These are phyloP conservation scores for Eucalyptus pauciflora DNA, from an alignment of 345 rosid species.

Conservation along the genomic window DNA sequence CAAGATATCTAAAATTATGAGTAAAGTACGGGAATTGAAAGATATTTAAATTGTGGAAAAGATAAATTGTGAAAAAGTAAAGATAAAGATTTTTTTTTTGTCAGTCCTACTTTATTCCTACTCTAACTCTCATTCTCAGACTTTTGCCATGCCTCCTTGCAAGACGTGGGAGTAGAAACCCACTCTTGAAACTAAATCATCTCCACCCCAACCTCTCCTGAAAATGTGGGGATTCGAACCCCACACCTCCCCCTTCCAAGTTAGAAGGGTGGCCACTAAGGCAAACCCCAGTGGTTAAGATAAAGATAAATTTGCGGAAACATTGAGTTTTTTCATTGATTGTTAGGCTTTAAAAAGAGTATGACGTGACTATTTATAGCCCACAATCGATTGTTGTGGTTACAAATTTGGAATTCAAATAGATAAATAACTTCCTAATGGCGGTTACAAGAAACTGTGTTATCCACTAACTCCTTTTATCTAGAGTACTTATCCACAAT, in stretches of 20 bases:
- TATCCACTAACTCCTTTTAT: not conserved
- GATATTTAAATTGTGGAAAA: not conserved
- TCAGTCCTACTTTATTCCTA: too few relatives aligned
- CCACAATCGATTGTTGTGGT: rapidly evolving
- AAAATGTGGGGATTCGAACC: too few relatives aligned
- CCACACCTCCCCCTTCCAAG: too few relatives aligned
- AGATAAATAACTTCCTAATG: not conserved
- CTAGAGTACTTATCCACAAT: not conserved
- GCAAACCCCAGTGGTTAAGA: not conserved
- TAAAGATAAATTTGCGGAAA: not conserved
- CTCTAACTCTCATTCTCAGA: too few relatives aligned
- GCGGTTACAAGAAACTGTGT: not conserved
- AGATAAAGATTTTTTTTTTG: not conserved
- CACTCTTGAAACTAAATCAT: too few relatives aligned
- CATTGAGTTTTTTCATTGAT: not conserved
- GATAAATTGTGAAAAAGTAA: not conserved
- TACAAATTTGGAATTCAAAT: not conserved
- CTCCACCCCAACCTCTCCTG: too few relatives aligned
- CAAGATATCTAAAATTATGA: not conserved
- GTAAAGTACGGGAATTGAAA: not conserved
- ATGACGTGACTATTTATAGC: not conserved
- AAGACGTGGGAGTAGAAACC: too few relatives aligned
- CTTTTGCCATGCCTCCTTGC: too few relatives aligned
- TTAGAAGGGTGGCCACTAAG: too few relatives aligned
- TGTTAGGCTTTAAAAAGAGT: not conserved